Conservation (phyloP, 805 yeast genomes). For the Ogataea pignaliae region DNA sequence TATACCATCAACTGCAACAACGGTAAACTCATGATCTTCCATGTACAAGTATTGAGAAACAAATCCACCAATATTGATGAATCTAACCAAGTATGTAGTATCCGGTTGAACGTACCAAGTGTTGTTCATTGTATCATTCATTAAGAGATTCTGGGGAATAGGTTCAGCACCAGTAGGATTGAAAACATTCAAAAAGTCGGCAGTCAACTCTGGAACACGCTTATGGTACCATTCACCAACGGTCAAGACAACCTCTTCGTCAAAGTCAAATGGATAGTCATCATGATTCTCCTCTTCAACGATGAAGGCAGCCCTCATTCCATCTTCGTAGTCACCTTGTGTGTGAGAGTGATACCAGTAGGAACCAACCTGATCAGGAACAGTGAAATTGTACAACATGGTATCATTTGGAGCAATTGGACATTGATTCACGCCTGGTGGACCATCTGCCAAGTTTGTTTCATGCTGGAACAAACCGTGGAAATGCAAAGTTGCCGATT, state of each 20-base stretch:
- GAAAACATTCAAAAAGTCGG: conserved; percentile 58
- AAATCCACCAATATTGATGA: conserved; percentile 86
- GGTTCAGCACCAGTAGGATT: conserved; percentile 99
- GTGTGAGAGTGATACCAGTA: conserved; percentile 98
- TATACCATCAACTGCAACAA: conserved; percentile 91
- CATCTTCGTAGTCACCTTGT: conserved; percentile 88
- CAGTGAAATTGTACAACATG: conserved; percentile 79
- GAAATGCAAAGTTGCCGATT: conserved; percentile 81
- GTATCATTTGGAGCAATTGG: conserved; percentile 80
- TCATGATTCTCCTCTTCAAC: conserved; percentile 45
- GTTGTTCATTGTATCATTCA: conserved; percentile 76
- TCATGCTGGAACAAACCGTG: conserved; percentile 89
- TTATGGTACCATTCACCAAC: conserved; percentile 89
- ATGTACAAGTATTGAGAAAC: conserved; percentile 85
- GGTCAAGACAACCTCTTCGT: conserved; percentile 68
- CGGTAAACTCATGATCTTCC: conserved; percentile 81
- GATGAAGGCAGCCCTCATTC: conserved; percentile 76
- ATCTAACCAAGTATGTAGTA: conserved; percentile 76
- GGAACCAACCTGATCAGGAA: conserved; percentile 77
- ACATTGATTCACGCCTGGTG: conserved; percentile 83
- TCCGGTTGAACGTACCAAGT: conserved; percentile 80
- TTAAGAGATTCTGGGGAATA: conserved; percentile 73
- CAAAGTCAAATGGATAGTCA: conserved; percentile 67
- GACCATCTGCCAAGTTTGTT: conserved; percentile 83
- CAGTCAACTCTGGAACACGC: conserved; percentile 44